Evolutionary conservation across 345 rosid genomes (phyloP).

Genomic region (Adansonia digitata): DNA sequence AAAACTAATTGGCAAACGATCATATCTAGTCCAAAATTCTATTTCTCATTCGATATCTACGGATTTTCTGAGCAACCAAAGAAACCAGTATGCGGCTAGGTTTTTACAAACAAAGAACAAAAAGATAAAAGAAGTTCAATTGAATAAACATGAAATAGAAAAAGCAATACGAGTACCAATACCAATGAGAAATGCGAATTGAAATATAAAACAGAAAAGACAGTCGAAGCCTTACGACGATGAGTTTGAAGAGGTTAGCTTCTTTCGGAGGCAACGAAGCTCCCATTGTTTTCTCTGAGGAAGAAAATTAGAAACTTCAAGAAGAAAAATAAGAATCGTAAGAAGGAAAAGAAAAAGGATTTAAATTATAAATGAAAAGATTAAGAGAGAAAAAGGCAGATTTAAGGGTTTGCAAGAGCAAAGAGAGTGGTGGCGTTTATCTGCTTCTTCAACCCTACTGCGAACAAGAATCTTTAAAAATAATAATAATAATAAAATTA

Average conservation of each 20-base stretch:
- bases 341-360: neutral
- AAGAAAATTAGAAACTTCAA: neutral
- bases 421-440: constrained; percentile 16
- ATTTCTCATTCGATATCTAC: neutral
- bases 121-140: constrained; percentile 1
- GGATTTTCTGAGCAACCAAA: neutral
- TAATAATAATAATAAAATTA: neutral
- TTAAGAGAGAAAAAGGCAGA: neutral
- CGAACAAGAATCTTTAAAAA: constrained; percentile 1
- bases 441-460: constrained; percentile 17
- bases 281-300: constrained; percentile 49
- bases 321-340: neutral
- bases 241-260: constrained; percentile 99
- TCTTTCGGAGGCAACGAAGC: constrained; percentile 98
- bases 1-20: neutral
- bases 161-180: neutral
- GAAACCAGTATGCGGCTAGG: constrained; percentile 20
- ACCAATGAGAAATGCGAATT: neutral
- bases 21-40: neutral
- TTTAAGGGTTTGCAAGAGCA: neutral
- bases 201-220: neutral
- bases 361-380: neutral
- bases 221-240: constrained; percentile 79
- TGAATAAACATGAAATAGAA: neutral
- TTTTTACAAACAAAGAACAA: constrained; percentile 13